Conservation (phyloP, 2,329 filamentous ascomycete genomes). For the Xylaria sp. region DNA sequence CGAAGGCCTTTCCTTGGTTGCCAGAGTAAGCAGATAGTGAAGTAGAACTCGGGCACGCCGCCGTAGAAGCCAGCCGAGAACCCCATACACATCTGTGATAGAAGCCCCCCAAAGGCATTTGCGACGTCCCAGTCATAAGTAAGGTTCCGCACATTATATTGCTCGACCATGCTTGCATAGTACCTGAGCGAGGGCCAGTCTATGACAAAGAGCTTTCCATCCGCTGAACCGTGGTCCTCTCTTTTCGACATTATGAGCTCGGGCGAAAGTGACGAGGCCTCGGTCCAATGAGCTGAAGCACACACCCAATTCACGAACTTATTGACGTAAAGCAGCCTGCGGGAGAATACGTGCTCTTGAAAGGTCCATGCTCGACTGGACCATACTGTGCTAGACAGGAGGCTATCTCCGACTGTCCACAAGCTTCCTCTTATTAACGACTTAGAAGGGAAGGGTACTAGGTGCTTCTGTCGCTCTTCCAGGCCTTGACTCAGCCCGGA, state of each 20-base stretch:
- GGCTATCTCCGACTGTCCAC: slow-evolving; percentile 6
- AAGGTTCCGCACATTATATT: slow-evolving; percentile 21
- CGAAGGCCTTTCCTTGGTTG: slow-evolving; percentile 16
- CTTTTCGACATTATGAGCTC: neutral
- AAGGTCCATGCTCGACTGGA: slow-evolving; percentile 30
- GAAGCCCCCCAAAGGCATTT: slow-evolving; percentile 20
- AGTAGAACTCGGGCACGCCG: slow-evolving; percentile 26
- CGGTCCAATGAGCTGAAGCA: slow-evolving; percentile 19
- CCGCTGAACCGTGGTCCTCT: neutral
- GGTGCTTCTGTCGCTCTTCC: slow-evolving; percentile 18
- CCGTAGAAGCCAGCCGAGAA: slow-evolving; percentile 25
- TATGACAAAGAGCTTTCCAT: slow-evolving; percentile 18
- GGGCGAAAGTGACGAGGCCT: slow-evolving; percentile 1
- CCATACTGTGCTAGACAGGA: slow-evolving; percentile 17
- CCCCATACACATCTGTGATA: slow-evolving; percentile 26
- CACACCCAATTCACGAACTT: slow-evolving; percentile 26
- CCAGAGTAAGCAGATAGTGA: slow-evolving; percentile 30
- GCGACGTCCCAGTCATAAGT: slow-evolving; percentile 20
- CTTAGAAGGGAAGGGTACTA: slow-evolving; percentile 23
- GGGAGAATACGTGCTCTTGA: slow-evolving; percentile 26
- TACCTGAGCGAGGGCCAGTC: slow-evolving; percentile 23
- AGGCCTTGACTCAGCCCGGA: slow-evolving; percentile 16
- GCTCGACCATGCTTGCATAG: slow-evolving; percentile 22
- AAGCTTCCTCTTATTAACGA: slow-evolving; percentile 8
- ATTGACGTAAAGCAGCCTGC: slow-evolving; percentile 22